Conservation (phyloP, 768 basidiomycete species). For the Filobasidium floriforme region DNA sequence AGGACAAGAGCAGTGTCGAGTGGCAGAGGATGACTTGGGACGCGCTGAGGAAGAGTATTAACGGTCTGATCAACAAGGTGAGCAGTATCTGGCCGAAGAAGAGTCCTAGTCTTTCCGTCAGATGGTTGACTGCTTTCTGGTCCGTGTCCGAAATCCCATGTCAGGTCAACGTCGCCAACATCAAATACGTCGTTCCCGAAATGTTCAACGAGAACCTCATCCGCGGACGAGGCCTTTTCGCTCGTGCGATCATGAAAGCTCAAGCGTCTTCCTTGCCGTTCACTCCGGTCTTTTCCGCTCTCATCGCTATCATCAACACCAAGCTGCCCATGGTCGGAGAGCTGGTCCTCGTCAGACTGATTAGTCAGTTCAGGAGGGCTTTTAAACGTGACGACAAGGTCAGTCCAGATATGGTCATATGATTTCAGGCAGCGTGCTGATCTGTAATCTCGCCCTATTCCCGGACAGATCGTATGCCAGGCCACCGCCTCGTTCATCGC, state of each 20-base stretch:
- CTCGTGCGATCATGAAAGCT: conserved; percentile 94
- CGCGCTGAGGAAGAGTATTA: conserved; percentile 90
- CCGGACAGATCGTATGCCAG: conserved; percentile 73
- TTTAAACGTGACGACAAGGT: conserved; percentile 99
- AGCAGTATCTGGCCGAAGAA: background rate
- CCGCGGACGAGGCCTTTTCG: conserved; percentile 83
- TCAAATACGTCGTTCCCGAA: conserved; percentile 86
- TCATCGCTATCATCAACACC: conserved; percentile 91
- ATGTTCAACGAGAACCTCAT: conserved; percentile 90
- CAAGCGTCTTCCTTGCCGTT: conserved; percentile 95
- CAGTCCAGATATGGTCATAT: conserved; percentile 29
- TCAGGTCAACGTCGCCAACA: conserved; percentile 82
- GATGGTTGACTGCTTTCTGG: background rate
- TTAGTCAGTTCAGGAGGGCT: conserved; percentile 87
- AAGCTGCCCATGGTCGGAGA: conserved; percentile 96
- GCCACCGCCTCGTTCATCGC: conserved; percentile 84
- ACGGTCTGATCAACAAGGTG: conserved; percentile 94
- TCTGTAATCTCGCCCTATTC: background rate
- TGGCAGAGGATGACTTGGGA: conserved; percentile 97
- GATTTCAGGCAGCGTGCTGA: background rate
- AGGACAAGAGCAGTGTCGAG: conserved; percentile 75
- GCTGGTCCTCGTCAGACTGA: conserved; percentile 73
- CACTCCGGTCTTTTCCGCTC: conserved; percentile 89
- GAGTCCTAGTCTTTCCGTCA: background rate
- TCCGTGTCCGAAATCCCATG: background rate